These are phyloP conservation scores for Amanita brunnescens DNA, from an alignment of 768 basidiomycete species.

Conservation along the genomic window DNA sequence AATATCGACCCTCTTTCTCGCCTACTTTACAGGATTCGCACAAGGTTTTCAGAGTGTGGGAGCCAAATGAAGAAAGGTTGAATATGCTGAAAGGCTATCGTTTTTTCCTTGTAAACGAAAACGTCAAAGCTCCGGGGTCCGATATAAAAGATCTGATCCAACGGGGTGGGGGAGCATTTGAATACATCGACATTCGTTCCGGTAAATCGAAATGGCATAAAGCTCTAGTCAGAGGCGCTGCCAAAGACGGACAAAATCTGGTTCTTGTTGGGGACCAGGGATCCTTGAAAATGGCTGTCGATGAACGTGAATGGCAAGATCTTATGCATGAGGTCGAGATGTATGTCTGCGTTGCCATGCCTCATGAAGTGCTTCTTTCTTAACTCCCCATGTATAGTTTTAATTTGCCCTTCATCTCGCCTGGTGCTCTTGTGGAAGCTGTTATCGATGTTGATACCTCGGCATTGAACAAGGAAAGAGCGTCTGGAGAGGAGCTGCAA, in stretches of 20 bases:
- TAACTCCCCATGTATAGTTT: conserved; percentile 21
- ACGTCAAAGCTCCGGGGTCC: conserved; percentile 35
- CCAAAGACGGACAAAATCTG: conserved; percentile 40
- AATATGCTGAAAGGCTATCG: conserved; percentile 43
- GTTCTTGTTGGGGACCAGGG: conserved; percentile 44
- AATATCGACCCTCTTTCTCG: conserved; percentile 52
- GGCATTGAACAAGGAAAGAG: conserved; percentile 15
- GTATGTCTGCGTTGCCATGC: conserved; percentile 1
- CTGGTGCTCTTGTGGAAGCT: conserved; percentile 44
- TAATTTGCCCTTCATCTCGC: conserved; percentile 32
- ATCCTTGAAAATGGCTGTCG: conserved; percentile 41
- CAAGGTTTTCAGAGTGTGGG: conserved; percentile 52
- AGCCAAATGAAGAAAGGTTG: conserved; percentile 55
- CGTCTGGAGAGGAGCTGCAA: conserved; percentile 11
- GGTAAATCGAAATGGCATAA: conserved; percentile 44
- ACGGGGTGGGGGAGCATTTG: conserved; percentile 52
- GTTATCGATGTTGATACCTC: conserved; percentile 30
- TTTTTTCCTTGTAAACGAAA: conserved; percentile 56
- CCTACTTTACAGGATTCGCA: conserved; percentile 37
- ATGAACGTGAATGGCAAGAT: conserved; percentile 44
- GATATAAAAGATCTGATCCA: conserved; percentile 47
- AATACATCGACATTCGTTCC: conserved; percentile 45
- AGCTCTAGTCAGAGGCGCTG: conserved; percentile 41
- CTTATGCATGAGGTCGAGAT: conserved; percentile 38
- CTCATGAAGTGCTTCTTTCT: neutral